Conservation (phyloP, 2,329 filamentous ascomycete genomes). For the Colletotrichum echinochloae region DNA sequence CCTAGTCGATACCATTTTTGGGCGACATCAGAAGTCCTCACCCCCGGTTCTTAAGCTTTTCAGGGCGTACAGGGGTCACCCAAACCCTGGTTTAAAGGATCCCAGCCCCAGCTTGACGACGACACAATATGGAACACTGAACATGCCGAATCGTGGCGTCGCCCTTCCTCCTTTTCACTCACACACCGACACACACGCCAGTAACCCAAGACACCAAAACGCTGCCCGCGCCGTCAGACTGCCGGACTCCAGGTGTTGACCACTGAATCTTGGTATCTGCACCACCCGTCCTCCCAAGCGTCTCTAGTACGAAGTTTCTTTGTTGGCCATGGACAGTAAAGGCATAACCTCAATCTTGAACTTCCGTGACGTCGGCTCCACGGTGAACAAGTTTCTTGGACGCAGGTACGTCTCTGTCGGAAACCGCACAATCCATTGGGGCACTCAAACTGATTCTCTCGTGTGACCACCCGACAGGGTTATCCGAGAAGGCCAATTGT, state of each 20-base stretch:
- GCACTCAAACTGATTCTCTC: neutral
- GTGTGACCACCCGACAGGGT: conserved; percentile 48
- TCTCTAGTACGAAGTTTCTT: neutral
- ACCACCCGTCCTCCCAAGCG: neutral
- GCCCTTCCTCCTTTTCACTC: neutral
- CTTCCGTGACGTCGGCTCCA: conserved; percentile 80
- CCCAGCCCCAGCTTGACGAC: conserved; percentile 24
- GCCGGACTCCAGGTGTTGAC: conserved; percentile 1
- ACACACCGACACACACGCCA: neutral
- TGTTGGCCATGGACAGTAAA: conserved; percentile 29
- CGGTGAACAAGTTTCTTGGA: conserved; percentile 70
- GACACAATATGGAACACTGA: conserved; percentile 2
- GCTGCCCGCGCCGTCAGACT: neutral
- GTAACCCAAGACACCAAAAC: neutral
- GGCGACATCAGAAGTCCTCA: conserved; percentile 25
- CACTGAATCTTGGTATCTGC: conserved; percentile 1
- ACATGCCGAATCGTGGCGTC: conserved; percentile 14
- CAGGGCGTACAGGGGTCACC: conserved; percentile 30
- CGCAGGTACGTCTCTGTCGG: conserved; percentile 58
- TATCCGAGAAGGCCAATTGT: conserved; percentile 73
- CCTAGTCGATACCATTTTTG: neutral
- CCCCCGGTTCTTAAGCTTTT: conserved; percentile 32
- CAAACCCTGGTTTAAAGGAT: conserved; percentile 14
- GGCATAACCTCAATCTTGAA: conserved; percentile 66
- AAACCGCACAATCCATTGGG: neutral